Conservation (phyloP, 345 rosid species). For the Brassica cretica region DNA sequence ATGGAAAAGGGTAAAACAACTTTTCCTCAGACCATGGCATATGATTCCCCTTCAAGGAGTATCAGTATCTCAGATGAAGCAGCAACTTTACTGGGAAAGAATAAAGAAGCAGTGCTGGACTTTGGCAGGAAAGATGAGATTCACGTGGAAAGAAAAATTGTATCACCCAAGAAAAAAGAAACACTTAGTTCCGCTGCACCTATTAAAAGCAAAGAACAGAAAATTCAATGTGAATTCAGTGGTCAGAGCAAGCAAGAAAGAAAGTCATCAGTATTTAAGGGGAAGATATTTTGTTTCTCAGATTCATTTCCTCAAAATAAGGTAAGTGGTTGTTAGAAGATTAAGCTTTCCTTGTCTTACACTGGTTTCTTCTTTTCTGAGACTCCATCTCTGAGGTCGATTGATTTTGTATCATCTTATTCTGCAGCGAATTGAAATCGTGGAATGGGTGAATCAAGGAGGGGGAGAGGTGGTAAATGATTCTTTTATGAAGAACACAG, state of each 20-base stretch:
- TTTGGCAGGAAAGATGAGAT: constrained; percentile 33
- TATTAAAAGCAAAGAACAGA: constrained; percentile 41
- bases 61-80: constrained; percentile 38
- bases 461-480: constrained; percentile 70
- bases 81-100: constrained; percentile 43
- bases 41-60: constrained; percentile 40
- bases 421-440: constrained; percentile 73
- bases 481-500: constrained; percentile 39
- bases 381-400: constrained; percentile 15
- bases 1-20: constrained; percentile 45
- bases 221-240: constrained; percentile 40
- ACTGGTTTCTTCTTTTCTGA: constrained; percentile 23
- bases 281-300: constrained; percentile 79
- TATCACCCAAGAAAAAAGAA: constrained; percentile 44
- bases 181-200: constrained; percentile 31
- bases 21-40: constrained; percentile 30
- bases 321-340: constrained; percentile 51
- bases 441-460: constrained; percentile 87
- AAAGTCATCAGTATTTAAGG: constrained; percentile 59
- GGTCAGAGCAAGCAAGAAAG: constrained; percentile 39
- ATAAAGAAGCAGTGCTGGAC: constrained; percentile 37
- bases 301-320: constrained; percentile 74
- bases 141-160: constrained; percentile 38
- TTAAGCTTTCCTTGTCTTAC: constrained; percentile 26
- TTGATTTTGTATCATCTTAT: constrained; percentile 24